Evolutionary conservation across 768 basidiomycete species (phyloP).

Genomic region (Myochromella boudieri): DNA sequence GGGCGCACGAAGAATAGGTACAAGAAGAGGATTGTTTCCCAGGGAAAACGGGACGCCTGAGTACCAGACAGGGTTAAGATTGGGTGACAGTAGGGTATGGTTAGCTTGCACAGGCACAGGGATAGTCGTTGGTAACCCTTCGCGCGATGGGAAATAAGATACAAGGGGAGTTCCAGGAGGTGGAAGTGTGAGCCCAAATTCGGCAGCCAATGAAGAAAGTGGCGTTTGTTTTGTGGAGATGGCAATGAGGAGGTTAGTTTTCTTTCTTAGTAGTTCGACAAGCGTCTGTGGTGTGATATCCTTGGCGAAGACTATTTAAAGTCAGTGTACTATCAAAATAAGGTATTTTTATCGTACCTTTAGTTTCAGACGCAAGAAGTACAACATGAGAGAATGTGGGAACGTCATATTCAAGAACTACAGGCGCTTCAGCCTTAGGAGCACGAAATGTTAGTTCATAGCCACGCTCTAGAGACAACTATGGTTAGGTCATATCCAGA

Average conservation of each 20-base stretch:
- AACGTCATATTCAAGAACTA: conserved; percentile 67
- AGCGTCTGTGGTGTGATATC: conserved; percentile 85
- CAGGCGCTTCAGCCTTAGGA: conserved; percentile 71
- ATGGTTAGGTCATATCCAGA: conserved; percentile 2
- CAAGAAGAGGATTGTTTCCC: conserved; percentile 71
- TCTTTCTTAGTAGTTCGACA: conserved; percentile 62
- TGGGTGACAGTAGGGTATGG: conserved; percentile 45
- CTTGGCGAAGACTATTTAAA: conserved; percentile 53
- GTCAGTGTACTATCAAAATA: conserved; percentile 2
- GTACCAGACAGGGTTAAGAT: conserved; percentile 68
- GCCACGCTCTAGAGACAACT: conserved; percentile 59
- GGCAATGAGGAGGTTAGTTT: conserved; percentile 82
- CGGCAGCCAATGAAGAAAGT: conserved; percentile 76
- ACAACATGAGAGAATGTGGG: conserved; percentile 84
- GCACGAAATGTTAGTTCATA: conserved; percentile 86
- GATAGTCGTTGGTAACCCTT: conserved; percentile 62
- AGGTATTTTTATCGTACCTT: conserved; percentile 58
- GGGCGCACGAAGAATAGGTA: conserved; percentile 82
- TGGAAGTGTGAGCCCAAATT: conserved; percentile 89
- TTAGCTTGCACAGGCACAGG: conserved; percentile 54
- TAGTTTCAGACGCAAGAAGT: conserved; percentile 81
- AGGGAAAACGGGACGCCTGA: conserved; percentile 68
- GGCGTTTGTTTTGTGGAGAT: conserved; percentile 76
- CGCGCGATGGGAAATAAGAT: conserved; percentile 81
- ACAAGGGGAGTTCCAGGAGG: conserved; percentile 82